Evolutionary conservation across 2,329 filamentous ascomycete species (phyloP).

Genomic region (Penicillium vulpinum): DNA sequence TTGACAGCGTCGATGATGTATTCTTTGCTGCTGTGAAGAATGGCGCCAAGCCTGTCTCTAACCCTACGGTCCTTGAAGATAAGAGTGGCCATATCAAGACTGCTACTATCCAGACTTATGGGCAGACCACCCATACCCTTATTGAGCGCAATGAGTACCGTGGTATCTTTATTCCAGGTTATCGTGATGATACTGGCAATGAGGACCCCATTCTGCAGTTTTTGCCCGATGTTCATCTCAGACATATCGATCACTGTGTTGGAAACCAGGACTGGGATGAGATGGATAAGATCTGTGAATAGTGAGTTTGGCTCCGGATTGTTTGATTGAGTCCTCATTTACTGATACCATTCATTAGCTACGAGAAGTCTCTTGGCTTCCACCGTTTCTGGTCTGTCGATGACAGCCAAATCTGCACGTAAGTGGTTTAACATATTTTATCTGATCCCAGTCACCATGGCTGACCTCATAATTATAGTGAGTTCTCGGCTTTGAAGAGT

Average conservation of each 20-base stretch:
- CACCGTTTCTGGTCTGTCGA: constrained; percentile 98
- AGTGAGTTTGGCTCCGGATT: constrained; percentile 42
- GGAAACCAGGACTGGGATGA: constrained; percentile 96
- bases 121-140: constrained; percentile 91
- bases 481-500: constrained; percentile 83
- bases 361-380: constrained; percentile 86
- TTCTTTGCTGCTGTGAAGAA: constrained; percentile 68
- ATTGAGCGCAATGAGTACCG: constrained; percentile 70
- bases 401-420: constrained; percentile 82
- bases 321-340: neutral
- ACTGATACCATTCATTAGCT: constrained; percentile 51
- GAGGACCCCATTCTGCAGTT: constrained; percentile 49
- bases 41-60: constrained; percentile 41
- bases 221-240: constrained; percentile 66
- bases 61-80: constrained; percentile 61
- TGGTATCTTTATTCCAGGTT: constrained; percentile 82
- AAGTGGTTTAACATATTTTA: constrained; percentile 15
- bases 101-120: constrained; percentile 86
- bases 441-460: neutral
- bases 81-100: constrained; percentile 66
- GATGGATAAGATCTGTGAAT: constrained; percentile 67
- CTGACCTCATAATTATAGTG: constrained; percentile 39
- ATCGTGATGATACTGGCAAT: constrained; percentile 55
- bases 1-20: constrained; percentile 81
- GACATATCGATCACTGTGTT: constrained; percentile 91